phyloP scores from a whole-genome alignment of 2,329 filamentous ascomycete species.

The Colletotrichum musae region DNA sequence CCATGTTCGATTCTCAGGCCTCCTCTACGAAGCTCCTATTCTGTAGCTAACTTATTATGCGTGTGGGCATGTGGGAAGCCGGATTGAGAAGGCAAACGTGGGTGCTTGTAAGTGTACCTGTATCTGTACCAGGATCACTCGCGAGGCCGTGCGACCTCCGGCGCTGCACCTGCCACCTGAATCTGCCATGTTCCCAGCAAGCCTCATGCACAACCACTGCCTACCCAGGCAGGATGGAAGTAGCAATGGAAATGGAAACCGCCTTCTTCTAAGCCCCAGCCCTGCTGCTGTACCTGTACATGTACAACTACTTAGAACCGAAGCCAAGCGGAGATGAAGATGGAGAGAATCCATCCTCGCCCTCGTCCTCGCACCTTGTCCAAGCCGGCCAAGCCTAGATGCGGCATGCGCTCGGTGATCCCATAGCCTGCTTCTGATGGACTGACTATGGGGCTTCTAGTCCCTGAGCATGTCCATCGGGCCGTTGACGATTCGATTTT shows the following conservation, averaged over 20 bases:
- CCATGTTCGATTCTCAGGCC: too few species aligned
- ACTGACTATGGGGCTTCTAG: constrained; percentile 8
- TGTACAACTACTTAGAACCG: background rate
- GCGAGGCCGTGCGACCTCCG: background rate
- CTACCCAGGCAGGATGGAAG: constrained; percentile 2
- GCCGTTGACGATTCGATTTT: background rate
- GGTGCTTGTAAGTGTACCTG: background rate
- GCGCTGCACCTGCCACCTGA: constrained; percentile 1
- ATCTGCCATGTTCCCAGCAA: background rate
- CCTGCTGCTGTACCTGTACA: constrained; percentile 23
- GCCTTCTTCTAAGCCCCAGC: constrained; percentile 14
- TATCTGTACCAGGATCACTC: constrained; percentile 8
- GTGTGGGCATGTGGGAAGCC: too few species aligned
- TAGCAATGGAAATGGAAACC: background rate
- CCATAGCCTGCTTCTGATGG: constrained; percentile 20
- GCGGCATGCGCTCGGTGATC: constrained; percentile 16
- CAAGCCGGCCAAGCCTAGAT: constrained; percentile 11
- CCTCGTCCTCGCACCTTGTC: background rate
- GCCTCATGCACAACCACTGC: background rate
- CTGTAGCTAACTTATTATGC: too few species aligned
- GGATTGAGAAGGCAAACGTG: background rate
- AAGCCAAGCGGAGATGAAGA: too few species aligned
- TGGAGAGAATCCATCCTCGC: too few species aligned
- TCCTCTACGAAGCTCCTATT: too few species aligned
- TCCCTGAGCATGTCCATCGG: background rate